Base-by-base conservation (phyloP, 768 basidiomycete genomes). In the Gymnopilus junonius region DNA sequence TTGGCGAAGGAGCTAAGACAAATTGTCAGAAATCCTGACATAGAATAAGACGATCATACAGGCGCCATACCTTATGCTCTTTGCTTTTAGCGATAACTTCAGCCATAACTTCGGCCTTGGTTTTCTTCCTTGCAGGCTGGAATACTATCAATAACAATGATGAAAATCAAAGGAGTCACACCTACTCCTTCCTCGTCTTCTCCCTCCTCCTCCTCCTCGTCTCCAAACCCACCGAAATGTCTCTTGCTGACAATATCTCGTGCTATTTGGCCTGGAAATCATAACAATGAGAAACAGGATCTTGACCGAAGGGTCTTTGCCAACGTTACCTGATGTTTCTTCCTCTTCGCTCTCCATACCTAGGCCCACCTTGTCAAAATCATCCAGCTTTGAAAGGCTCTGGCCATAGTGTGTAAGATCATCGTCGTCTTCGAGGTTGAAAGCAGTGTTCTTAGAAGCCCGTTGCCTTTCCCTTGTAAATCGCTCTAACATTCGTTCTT, bases 81-180 rank as follows among this genome's bases (percentile, higher is more conserved):
- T 99, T 99, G 77, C 94, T 96, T 77, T 99, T 99, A 1, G 94
- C 92, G 46, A 99, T 94, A 34, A 99, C 92, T 74, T 99, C 97
- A 0, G 92, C 87, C 97, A 99, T 99, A 64, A 98, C 93, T 71
- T 99, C 96, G 1, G 93, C 90, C 76, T 97, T 97, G 4, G 90
- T 87, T 77, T 93, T 97, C 77, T 97, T 97, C 62, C 89, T 82
- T 48, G 86, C 85, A 8, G 91, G 91, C 93, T 95, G 62, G 14
- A 42, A 25, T 63, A 51, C 42, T n/a, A 48, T 62, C 14, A 56
- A 50, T 55, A 59, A 59, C 4, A 46, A 20, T 53, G 61, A 17
- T 45, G 31, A 8, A 15, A n/a, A 8, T 2, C 21, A 23, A 42
- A 35, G 59, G 39, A 31, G 37, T 8, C 45, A 56, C 2, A 21